phyloP scores from a whole-genome alignment of 768 basidiomycete genomes.

The Trametes cubensis region DNA sequence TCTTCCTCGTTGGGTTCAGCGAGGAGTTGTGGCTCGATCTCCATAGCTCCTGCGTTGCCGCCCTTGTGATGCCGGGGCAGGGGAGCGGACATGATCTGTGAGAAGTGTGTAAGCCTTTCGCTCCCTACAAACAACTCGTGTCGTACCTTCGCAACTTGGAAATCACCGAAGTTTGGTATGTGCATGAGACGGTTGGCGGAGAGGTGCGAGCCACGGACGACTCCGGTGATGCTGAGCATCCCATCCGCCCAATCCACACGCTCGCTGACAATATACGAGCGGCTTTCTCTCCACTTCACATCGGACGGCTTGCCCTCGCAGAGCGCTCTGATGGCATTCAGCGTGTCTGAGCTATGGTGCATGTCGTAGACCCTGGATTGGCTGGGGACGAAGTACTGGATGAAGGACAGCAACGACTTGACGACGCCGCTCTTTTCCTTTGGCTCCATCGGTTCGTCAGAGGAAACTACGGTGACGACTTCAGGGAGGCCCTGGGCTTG shows the following conservation, averaged over 20 bases:
- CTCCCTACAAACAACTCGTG: neutral
- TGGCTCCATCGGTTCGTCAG: constrained; percentile 52
- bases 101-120: neutral
- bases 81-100: constrained; percentile 73
- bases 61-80: constrained; percentile 43
- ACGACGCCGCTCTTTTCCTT: constrained; percentile 71
- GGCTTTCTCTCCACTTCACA: constrained; percentile 80
- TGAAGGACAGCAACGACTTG: constrained; percentile 91
- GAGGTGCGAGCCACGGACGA: constrained; percentile 77
- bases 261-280: constrained; percentile 77
- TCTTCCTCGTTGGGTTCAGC: constrained; percentile 64
- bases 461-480: constrained; percentile 68
- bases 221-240: constrained; percentile 74
- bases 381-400: constrained; percentile 90
- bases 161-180: constrained; percentile 87
- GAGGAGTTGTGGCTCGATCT: constrained; percentile 64
- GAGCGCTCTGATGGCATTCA: constrained; percentile 74
- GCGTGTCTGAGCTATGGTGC: constrained; percentile 59
- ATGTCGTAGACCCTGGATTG: constrained; percentile 80
- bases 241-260: constrained; percentile 66
- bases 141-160: constrained; percentile 75
- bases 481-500: constrained; percentile 92
- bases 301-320: constrained; percentile 84
- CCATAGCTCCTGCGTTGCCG: constrained; percentile 53
- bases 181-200: constrained; percentile 87